These are phyloP conservation scores for Trichoderma citrinoviride DNA, from an alignment of 2,329 filamentous ascomycete species.

Conservation along the genomic window DNA sequence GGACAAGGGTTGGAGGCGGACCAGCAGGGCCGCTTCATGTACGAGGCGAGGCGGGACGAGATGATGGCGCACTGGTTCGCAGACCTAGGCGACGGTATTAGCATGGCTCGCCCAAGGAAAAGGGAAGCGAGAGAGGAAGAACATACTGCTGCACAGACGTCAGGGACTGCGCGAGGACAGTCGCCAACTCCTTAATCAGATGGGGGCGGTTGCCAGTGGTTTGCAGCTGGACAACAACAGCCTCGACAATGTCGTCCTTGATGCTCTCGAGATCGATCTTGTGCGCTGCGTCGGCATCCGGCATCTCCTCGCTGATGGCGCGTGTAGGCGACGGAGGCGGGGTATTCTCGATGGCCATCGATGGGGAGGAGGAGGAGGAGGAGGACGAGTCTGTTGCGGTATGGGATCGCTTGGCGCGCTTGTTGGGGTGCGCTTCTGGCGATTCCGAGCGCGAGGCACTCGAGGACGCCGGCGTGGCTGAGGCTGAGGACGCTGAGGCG, in stretches of 20 bases:
- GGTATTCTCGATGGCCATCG: conserved; percentile 71
- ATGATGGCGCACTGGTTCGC: conserved; percentile 95
- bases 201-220: conserved; percentile 89
- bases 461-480: conserved; percentile 34
- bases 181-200: conserved; percentile 88
- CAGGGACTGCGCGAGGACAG: conserved; percentile 71
- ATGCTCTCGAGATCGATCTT: conserved; percentile 70
- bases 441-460: conserved; percentile 33
- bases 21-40: conserved; percentile 84
- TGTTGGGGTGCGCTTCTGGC: conserved; percentile 47
- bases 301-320: conserved; percentile 31
- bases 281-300: conserved; percentile 28
- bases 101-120: conserved; percentile 9
- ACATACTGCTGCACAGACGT: conserved; percentile 89
- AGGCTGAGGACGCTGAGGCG: conserved; percentile 30
- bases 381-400: conserved; percentile 58
- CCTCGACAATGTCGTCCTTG: conserved; percentile 93
- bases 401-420: conserved; percentile 78
- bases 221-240: conserved; percentile 82
- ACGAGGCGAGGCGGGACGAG: conserved; percentile 84
- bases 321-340: conserved; percentile 50
- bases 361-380: no score
- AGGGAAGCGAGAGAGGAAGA: conserved; percentile 16
- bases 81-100: conserved; percentile 59
- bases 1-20: conserved; percentile 77